These are phyloP conservation scores for Colletotrichum sojae DNA, from an alignment of 2,329 filamentous ascomycete genomes.

Conservation along the genomic window DNA sequence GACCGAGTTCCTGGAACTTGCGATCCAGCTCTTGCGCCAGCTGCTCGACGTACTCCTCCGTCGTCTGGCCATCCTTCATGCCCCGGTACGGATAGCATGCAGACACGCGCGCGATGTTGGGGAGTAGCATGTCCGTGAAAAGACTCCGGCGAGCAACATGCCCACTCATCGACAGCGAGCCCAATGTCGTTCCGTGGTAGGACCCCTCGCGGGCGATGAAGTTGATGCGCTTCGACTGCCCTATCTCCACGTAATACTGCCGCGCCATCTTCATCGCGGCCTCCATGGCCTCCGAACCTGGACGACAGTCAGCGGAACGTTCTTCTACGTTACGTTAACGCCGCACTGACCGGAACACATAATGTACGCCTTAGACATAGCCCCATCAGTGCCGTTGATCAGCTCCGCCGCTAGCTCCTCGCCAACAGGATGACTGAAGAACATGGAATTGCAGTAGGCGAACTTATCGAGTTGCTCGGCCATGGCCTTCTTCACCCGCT, in stretches of 20 bases:
- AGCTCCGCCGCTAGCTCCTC: conserved; percentile 53
- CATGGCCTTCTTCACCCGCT: conserved; percentile 72
- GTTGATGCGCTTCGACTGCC: conserved; percentile 66
- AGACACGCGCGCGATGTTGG: conserved; percentile 72
- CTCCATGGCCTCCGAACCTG: conserved; percentile 66
- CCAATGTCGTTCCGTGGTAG: conserved; percentile 81
- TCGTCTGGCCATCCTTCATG: conserved; percentile 64
- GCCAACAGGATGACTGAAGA: conserved; percentile 66
- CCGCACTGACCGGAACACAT: conserved; percentile 43
- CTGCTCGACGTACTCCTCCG: conserved; percentile 64
- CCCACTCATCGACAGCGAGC: conserved; percentile 75
- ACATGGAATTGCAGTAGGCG: conserved; percentile 56
- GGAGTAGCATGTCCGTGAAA: conserved; percentile 73
- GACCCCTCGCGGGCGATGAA: conserved; percentile 79
- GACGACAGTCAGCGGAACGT: background rate
- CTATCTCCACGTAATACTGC: conserved; percentile 61
- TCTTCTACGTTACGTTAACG: background rate
- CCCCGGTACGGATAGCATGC: conserved; percentile 77
- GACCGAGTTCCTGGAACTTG: conserved; percentile 75
- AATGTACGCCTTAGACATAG: conserved; percentile 56
- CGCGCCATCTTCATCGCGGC: conserved; percentile 64
- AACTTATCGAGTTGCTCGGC: conserved; percentile 70
- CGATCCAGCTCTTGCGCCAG: conserved; percentile 76
- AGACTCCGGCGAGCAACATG: conserved; percentile 71
- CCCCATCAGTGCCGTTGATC: conserved; percentile 53